phyloP scores from a whole-genome alignment of 257 asterid species.

The Solanum microdontum region DNA sequence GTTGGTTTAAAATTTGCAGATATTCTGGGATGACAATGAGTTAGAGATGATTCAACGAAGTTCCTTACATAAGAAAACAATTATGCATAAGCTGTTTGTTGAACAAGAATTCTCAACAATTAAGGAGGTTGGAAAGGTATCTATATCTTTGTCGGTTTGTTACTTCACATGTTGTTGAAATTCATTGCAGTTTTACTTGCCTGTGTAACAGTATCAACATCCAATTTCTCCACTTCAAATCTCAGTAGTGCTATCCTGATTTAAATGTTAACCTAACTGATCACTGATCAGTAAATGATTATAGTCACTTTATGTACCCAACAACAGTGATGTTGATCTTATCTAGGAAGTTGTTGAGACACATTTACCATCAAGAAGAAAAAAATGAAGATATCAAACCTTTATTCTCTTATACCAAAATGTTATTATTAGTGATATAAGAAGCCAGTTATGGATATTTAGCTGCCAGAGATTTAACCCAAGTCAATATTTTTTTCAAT shows the following conservation, averaged over 20 bases:
- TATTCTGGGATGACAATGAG: constrained; percentile 66
- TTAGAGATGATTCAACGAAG: constrained; percentile 54
- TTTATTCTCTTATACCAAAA: background rate
- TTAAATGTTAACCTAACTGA: background rate
- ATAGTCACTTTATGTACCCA: background rate
- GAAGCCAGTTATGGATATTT: background rate
- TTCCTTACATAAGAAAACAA: constrained; percentile 48
- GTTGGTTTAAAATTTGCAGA: constrained; percentile 15
- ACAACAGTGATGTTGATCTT: background rate
- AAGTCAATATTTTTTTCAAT: background rate
- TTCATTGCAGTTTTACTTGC: background rate
- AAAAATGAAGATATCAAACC: background rate
- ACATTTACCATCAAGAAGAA: background rate
- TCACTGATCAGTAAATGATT: background rate
- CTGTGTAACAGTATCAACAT: background rate
- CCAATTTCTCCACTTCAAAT: background rate
- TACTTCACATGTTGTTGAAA: background rate
- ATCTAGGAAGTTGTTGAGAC: background rate
- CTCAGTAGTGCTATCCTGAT: background rate
- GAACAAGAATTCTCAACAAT: constrained; percentile 44
- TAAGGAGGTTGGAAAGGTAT: constrained; percentile 21
- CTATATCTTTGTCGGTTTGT: background rate
- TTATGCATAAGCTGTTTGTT: constrained; percentile 38
- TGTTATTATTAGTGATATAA: background rate
- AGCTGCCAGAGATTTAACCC: background rate